Base-by-base conservation (phyloP, 73 alveolate species). In the Paramecium tetraurelia region DNA sequence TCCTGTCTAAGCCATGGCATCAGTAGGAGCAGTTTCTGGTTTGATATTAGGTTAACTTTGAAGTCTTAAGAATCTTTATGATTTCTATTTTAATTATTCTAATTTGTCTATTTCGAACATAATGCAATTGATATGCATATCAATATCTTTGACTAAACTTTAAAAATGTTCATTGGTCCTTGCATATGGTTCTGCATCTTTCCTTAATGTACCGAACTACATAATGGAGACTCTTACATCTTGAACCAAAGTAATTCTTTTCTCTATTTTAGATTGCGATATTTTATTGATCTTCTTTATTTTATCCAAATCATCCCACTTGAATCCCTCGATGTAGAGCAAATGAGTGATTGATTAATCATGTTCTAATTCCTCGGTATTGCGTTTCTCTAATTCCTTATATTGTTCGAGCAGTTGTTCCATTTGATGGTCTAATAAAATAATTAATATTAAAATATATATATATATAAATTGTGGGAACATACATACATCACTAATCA, bases 81-180 rank as follows among this genome's bases (percentile, higher is more conserved):
- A 43, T 46, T 48, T 80, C 31, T 80, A 41, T 76, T 31, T 16
- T 38, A 76, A 76, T 14, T 76, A 58, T 41, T 76, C 89, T 21
- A 76, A 76, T 43, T 76, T 76, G 21, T 76, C 89, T 40, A 80
- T 80, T 21, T 80, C 90, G 16, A 80, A 41, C 90, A 44, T 44
- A 22, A 80, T 80, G 29, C 58, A 21, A 80, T 80, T 80, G 9
- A 80, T 44, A 48, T 80, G 75, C 90, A 80, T 80, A 43, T 80
- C 76, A 80, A 41, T 80, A 41, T 44, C 50, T 35, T 80, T 80
- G 4, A 44, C 1, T 44, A 41, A 44, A 16, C 8, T 10, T 33
- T 48, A 31, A 44, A 16, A 80, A 44, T 80, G 22, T 7, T 41
- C 44, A 76, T 76, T 33, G 14, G 11, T 58, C 7, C 4, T 18